A percentile compares a stretch with the other conserved stretches of the same genome.
Evolutionary conservation across 2,329 filamentous ascomycete genomes (phyloP).

Genomic region (Dendrostoma leiphaemia): DNA sequence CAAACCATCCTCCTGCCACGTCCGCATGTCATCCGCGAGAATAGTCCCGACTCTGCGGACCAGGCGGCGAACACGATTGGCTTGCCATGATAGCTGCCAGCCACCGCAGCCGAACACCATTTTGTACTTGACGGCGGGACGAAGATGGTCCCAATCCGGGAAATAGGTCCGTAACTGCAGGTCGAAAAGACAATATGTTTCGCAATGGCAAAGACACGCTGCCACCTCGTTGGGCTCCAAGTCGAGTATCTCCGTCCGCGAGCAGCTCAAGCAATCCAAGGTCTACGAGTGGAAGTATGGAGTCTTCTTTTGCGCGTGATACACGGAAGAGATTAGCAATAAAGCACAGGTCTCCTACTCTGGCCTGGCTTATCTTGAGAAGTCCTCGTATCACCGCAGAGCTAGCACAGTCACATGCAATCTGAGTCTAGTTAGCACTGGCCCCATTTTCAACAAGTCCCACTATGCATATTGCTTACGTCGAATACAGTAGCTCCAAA

Average conservation of each 20-base stretch:
- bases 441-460: not conserved
- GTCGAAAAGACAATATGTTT: too few species aligned
- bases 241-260: not conserved
- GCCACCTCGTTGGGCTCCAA: not conserved
- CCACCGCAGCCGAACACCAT: too few species aligned
- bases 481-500: not conserved
- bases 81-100: too few species aligned
- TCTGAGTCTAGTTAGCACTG: not conserved
- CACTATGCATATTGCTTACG: not conserved
- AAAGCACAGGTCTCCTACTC: too few species aligned
- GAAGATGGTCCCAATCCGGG: too few species aligned
- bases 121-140: too few species aligned
- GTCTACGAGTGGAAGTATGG: not conserved
- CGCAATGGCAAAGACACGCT: too few species aligned
- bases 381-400: not conserved
- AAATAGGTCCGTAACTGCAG: too few species aligned
- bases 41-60: not conserved
- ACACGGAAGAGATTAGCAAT: not conserved
- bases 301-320: not conserved
- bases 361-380: not conserved
- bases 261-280: not conserved
- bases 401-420: rapidly evolving
- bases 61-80: not conserved
- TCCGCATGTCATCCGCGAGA: not conserved
- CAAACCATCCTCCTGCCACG: not conserved